A percentile compares a stretch with the other conserved stretches of the same genome.
phyloP scores from a whole-genome alignment of 2,329 filamentous ascomycete genomes.

The Fusarium hostae region DNA sequence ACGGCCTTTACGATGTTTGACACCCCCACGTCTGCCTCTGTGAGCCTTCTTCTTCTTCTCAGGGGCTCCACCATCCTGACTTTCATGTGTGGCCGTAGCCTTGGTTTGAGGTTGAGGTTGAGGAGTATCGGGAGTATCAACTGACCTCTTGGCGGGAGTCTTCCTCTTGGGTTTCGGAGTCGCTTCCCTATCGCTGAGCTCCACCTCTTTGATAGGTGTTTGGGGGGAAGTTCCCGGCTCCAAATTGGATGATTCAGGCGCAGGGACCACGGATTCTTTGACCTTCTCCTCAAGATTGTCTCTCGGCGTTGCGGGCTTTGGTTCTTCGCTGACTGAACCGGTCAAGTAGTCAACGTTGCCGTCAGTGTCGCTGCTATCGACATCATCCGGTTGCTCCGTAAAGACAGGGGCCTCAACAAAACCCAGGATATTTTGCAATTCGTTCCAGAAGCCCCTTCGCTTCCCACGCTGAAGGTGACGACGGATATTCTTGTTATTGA shows the following conservation, averaged over 20 bases:
- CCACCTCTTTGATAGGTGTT: constrained; percentile 9
- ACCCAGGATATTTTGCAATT: constrained; percentile 33
- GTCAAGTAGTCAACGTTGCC: background rate
- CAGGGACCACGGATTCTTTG: constrained; percentile 5
- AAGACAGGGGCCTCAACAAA: background rate
- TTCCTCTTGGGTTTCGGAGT: constrained; percentile 25
- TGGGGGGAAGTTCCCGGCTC: constrained; percentile 5
- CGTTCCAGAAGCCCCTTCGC: constrained; percentile 45
- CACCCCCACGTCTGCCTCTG: constrained; percentile 76
- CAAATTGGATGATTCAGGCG: constrained; percentile 13
- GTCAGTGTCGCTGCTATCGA: constrained; percentile 32
- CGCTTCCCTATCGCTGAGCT: constrained; percentile 25
- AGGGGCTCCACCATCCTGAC: constrained; percentile 23
- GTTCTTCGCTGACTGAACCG: background rate
- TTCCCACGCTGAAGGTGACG: constrained; percentile 52
- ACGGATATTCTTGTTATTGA: constrained; percentile 59
- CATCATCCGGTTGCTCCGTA: constrained; percentile 24
- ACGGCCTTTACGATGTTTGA: constrained; percentile 71
- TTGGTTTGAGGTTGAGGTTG: background rate
- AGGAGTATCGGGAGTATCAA: background rate
- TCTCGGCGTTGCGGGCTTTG: background rate
- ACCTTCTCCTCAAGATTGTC: constrained; percentile 9
- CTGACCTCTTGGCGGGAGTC: background rate
- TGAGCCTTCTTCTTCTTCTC: constrained; percentile 76
- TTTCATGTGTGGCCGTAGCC: background rate